Percentiles rank a stretch among this genome's conserved stretches.
phyloP scores from a whole-genome alignment of 768 basidiomycete genomes.

The Imleria badia region DNA sequence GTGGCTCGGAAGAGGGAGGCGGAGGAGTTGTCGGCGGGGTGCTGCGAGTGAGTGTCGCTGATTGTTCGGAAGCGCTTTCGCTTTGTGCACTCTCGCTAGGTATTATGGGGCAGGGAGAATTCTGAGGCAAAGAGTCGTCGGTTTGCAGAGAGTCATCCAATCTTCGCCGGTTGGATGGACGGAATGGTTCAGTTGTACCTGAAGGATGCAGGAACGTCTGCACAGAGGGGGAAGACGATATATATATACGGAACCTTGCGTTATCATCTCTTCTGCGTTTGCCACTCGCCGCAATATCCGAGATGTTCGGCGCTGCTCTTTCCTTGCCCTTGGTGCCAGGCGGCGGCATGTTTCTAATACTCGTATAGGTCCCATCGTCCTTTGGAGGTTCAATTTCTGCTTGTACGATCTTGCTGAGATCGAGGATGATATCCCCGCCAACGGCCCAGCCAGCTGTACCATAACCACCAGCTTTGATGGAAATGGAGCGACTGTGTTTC shows the following conservation, averaged over 20 bases:
- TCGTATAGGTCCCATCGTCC: constrained; percentile 54
- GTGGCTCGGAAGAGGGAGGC: background rate
- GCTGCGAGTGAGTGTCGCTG: background rate
- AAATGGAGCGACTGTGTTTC: constrained; percentile 68
- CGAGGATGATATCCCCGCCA: constrained; percentile 82
- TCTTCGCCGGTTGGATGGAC: constrained; percentile 22
- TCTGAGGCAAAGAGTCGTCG: background rate
- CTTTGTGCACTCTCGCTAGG: background rate
- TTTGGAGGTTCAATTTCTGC: constrained; percentile 66
- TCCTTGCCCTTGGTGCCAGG: constrained; percentile 58
- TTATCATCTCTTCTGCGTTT: constrained; percentile 64
- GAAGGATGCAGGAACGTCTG: constrained; percentile 45
- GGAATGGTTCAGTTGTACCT: constrained; percentile 11
- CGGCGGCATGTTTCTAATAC: constrained; percentile 54
- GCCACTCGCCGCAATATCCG: constrained; percentile 25
- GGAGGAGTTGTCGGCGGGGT: background rate
- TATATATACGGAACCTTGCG: constrained; percentile 48
- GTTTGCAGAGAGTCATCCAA: background rate
- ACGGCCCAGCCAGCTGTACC: constrained; percentile 91
- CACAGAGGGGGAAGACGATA: constrained; percentile 54
- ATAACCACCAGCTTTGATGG: constrained; percentile 88
- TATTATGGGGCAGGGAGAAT: background rate
- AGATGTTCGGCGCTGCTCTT: constrained; percentile 13
- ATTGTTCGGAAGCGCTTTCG: background rate
- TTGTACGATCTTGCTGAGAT: constrained; percentile 67